These are phyloP conservation scores for Penicillium sp. DNA, from an alignment of 2,329 filamentous ascomycete genomes.

Conservation along the genomic window DNA sequence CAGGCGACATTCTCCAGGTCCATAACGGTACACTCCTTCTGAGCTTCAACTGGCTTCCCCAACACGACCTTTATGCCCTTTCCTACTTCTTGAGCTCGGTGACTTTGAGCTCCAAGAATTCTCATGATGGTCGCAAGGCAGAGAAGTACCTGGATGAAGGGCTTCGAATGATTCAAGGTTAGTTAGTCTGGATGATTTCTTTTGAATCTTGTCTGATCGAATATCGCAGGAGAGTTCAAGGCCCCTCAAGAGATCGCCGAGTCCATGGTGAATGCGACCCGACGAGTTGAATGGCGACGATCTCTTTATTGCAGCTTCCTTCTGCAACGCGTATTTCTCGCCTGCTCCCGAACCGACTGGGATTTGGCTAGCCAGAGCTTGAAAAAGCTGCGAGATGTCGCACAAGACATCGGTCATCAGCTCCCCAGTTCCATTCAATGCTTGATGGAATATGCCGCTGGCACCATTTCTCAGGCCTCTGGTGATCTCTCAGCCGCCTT, in stretches of 20 bases:
- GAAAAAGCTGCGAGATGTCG: conserved; percentile 51
- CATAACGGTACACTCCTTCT: conserved; percentile 47
- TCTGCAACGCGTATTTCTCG: conserved; percentile 67
- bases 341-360: conserved; percentile 71
- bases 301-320: conserved; percentile 67
- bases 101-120: conserved; percentile 56
- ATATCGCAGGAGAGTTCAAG: conserved; percentile 34
- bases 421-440: conserved; percentile 47
- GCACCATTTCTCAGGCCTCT: conserved; percentile 72
- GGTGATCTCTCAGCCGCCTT: conserved; percentile 71
- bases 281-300: conserved; percentile 62
- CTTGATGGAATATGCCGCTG: conserved; percentile 69
- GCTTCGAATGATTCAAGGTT: conserved; percentile 50
- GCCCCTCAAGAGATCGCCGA: conserved; percentile 45
- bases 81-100: conserved; percentile 59
- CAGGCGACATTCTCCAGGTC: conserved; percentile 43
- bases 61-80: conserved; percentile 58
- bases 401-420: conserved; percentile 44
- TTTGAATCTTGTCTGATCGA: conserved; percentile 11
- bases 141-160: conserved; percentile 59
- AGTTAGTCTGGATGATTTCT: conserved; percentile 17
- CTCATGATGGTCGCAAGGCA: conserved; percentile 53
- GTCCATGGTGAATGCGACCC: conserved; percentile 58
- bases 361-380: conserved; percentile 59
- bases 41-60: conserved; percentile 59